These are phyloP conservation scores for Populus tomentosa DNA, from an alignment of 441 rosid species.

Conservation along the genomic window DNA sequence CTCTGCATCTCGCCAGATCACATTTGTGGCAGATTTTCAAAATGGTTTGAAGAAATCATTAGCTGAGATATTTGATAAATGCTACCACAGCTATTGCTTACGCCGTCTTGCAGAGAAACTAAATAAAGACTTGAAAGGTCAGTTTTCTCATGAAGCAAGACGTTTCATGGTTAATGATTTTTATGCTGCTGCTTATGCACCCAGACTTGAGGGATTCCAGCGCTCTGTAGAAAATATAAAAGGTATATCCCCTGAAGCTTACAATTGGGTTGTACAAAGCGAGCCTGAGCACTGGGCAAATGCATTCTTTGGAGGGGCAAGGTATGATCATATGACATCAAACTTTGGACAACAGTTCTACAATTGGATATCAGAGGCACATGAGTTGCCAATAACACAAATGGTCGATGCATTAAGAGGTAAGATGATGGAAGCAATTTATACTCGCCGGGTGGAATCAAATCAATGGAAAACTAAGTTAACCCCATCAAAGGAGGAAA, in stretches of 20 bases:
- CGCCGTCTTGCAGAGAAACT: conserved; percentile 27
- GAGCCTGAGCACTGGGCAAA: conserved; percentile 44
- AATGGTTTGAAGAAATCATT: conserved; percentile 19
- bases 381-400: conserved; percentile 26
- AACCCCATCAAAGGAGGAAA: conserved; percentile 22
- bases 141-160: conserved; percentile 28
- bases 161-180: conserved; percentile 28
- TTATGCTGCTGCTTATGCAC: conserved; percentile 26
- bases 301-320: conserved; percentile 36
- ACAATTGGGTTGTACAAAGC: conserved; percentile 37
- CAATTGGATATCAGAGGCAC: conserved; percentile 26
- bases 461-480: conserved; percentile 24
- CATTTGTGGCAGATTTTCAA: conserved; percentile 27
- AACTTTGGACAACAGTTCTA: conserved; percentile 34
- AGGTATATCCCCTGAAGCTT: conserved; percentile 36
- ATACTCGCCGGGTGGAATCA: conserved; percentile 21
- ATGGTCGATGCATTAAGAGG: conserved; percentile 22
- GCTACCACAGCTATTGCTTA: conserved; percentile 22
- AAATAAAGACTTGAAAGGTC: conserved; percentile 24
- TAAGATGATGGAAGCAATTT: conserved; percentile 24
- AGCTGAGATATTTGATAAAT: conserved; percentile 19
- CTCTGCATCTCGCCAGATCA: conserved; percentile 15
- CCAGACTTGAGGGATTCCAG: conserved; percentile 23
- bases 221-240: conserved; percentile 30
- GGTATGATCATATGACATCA: conserved; percentile 35